Percentiles rank a stretch among this genome's conserved stretches.
Conservation (phyloP, 805 yeast species). For the Peterozyma toletana region DNA sequence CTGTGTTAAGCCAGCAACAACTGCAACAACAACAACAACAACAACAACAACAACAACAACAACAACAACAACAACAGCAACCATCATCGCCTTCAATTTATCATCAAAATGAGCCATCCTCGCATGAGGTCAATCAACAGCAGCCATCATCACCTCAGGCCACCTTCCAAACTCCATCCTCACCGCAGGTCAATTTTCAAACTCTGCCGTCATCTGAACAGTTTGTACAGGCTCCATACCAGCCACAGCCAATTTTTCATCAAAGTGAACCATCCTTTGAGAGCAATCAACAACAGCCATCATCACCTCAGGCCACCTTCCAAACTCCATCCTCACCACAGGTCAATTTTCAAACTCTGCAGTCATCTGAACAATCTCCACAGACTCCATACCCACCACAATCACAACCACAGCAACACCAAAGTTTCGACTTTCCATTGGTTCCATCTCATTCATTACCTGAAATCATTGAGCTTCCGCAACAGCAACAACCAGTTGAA, state of each 20-base stretch:
- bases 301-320: background rate
- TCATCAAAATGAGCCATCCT: constrained; percentile 1
- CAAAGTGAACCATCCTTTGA: constrained; percentile 1
- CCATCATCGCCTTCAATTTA: background rate
- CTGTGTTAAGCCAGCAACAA: background rate
- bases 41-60: constrained; percentile 2
- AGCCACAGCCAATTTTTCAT: background rate
- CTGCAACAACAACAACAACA: constrained; percentile 6
- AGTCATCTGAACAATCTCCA: background rate
- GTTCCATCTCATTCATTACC: no score
- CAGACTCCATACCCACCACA: background rate
- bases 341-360: background rate
- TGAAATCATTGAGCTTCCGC: no score
- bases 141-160: background rate
- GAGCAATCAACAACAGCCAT: constrained; percentile 12
- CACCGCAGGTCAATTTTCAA: background rate
- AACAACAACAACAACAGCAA: constrained; percentile 4
- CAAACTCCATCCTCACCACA: no score
- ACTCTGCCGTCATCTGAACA: background rate
- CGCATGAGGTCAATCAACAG: constrained; percentile 12
- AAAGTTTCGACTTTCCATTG: no score
- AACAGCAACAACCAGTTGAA: no score
- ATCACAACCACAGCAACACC: background rate
- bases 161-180: no score
- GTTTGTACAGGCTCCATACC: background rate